Conservation (phyloP, 768 basidiomycete genomes). For the Lepiota subincarnata region DNA sequence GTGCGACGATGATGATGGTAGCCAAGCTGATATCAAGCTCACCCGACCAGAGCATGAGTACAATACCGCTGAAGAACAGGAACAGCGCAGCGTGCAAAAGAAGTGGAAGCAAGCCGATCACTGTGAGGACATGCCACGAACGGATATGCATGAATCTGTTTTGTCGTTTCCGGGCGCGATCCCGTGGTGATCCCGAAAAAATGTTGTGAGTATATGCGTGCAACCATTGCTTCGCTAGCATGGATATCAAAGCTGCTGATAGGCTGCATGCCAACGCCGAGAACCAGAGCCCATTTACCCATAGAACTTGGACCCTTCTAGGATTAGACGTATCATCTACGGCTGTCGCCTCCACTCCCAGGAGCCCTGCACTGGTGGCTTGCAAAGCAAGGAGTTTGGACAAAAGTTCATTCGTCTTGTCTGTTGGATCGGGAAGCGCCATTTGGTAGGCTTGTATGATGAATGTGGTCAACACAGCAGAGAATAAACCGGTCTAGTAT, state of each 20-base stretch:
- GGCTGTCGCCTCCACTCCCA: not conserved
- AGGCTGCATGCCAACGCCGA: slow-evolving; percentile 38
- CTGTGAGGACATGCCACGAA: slow-evolving; percentile 34
- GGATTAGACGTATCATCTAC: slow-evolving; percentile 9
- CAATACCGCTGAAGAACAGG: slow-evolving; percentile 37
- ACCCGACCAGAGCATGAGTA: slow-evolving; percentile 37
- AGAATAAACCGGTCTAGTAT: slow-evolving; percentile 38
- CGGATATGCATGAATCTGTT: slow-evolving; percentile 29
- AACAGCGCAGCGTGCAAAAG: slow-evolving; percentile 37
- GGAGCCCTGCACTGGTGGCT: slow-evolving; percentile 9
- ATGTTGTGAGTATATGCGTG: slow-evolving; percentile 28
- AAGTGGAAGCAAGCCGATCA: slow-evolving; percentile 36
- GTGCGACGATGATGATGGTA: slow-evolving; percentile 30
- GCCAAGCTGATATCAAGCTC: slow-evolving; percentile 28
- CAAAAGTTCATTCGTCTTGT: slow-evolving; percentile 33
- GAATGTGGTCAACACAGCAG: slow-evolving; percentile 40
- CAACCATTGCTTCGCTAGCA: slow-evolving; percentile 45
- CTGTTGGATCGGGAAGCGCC: slow-evolving; percentile 28
- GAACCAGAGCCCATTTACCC: slow-evolving; percentile 47
- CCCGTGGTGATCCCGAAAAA: slow-evolving; percentile 31
- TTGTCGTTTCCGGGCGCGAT: slow-evolving; percentile 35
- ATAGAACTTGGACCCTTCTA: slow-evolving; percentile 23
- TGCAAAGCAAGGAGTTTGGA: slow-evolving; percentile 25
- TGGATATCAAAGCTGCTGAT: slow-evolving; percentile 38
- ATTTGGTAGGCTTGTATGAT: slow-evolving; percentile 39